A percentile compares a stretch with the other conserved stretches of the same genome.
phyloP scores from a whole-genome alignment of 2,329 filamentous ascomycete species.

The Cercospora zeina region DNA sequence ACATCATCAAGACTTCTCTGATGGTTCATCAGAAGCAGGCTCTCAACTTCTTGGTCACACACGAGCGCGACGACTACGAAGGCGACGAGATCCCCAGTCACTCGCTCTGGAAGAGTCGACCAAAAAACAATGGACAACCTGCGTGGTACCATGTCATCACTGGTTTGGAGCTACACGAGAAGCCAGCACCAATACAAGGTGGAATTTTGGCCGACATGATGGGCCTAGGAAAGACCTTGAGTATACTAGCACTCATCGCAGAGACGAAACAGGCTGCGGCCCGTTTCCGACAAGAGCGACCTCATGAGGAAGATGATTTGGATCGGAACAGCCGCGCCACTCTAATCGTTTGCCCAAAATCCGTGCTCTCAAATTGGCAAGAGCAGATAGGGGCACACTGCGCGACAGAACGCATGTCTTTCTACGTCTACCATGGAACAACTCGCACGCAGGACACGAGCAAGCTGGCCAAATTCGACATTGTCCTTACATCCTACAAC shows the following conservation, averaged over 20 bases:
- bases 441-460: slow-evolving; percentile 69
- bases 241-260: slow-evolving; percentile 75
- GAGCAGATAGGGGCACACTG: slow-evolving; percentile 86
- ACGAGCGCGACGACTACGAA: slow-evolving; percentile 66
- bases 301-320: slow-evolving; percentile 49
- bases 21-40: slow-evolving; percentile 89
- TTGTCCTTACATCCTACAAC: slow-evolving; percentile 91
- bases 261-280: slow-evolving; percentile 63
- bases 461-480: slow-evolving; percentile 70
- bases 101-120: slow-evolving; percentile 73
- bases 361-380: slow-evolving; percentile 91
- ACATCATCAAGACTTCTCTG: slow-evolving; percentile 65
- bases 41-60: slow-evolving; percentile 78
- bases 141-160: slow-evolving; percentile 85
- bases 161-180: slow-evolving; percentile 54
- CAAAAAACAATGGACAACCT: slow-evolving; percentile 57
- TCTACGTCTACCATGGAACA: slow-evolving; percentile 83
- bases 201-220: slow-evolving; percentile 55
- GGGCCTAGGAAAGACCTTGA: slow-evolving; percentile 62
- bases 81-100: slow-evolving; percentile 56
- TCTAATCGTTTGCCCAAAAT: slow-evolving; percentile 83
- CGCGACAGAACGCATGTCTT: slow-evolving; percentile 62
- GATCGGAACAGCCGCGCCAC: slow-evolving; percentile 73
- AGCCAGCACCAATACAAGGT: slow-evolving; percentile 44
- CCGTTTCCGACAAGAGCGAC: slow-evolving; percentile 60